phyloP scores from a whole-genome alignment of 176 grass and related monocot genomes.

The Paspalum notatum region DNA sequence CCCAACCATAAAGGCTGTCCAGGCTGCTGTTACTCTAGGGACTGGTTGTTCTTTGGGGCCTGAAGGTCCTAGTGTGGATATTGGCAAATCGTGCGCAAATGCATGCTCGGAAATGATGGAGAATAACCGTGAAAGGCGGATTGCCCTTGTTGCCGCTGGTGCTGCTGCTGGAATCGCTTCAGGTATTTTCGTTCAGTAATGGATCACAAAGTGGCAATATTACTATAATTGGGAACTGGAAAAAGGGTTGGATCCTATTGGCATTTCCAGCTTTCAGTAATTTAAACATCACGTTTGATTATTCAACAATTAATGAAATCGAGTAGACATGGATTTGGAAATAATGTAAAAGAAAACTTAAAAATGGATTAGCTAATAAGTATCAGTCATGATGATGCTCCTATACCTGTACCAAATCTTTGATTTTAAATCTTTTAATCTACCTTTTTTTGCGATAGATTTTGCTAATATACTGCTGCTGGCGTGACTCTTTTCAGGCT shows the following conservation, averaged over 20 bases:
- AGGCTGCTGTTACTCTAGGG: constrained; percentile 87
- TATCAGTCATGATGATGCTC: neutral
- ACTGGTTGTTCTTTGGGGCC: constrained; percentile 92
- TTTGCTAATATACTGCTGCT: constrained; percentile 26
- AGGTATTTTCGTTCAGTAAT: constrained; percentile 51
- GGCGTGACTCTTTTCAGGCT: constrained; percentile 63
- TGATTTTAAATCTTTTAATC: neutral
- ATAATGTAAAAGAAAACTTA: constrained; percentile 10
- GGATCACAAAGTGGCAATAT: neutral
- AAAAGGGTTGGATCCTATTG: neutral
- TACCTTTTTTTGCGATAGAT: neutral
- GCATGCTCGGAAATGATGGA: constrained; percentile 99
- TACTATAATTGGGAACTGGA: constrained; percentile 1
- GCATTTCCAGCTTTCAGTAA: constrained; percentile 23
- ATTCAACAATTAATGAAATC: neutral
- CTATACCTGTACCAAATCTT: neutral
- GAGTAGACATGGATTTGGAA: neutral
- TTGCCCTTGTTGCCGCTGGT: constrained; percentile 91
- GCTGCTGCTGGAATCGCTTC: constrained; percentile 99
- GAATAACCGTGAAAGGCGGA: constrained; percentile 86
- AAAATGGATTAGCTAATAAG: constrained; percentile 8
- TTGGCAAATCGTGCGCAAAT: constrained; percentile 94
- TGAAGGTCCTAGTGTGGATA: constrained; percentile 95
- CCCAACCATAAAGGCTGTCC: constrained; percentile 79
- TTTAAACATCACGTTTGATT: neutral